Evolutionary conservation across 2,329 filamentous ascomycete species (phyloP).

Genomic region (Xylariaceae sp.): DNA sequence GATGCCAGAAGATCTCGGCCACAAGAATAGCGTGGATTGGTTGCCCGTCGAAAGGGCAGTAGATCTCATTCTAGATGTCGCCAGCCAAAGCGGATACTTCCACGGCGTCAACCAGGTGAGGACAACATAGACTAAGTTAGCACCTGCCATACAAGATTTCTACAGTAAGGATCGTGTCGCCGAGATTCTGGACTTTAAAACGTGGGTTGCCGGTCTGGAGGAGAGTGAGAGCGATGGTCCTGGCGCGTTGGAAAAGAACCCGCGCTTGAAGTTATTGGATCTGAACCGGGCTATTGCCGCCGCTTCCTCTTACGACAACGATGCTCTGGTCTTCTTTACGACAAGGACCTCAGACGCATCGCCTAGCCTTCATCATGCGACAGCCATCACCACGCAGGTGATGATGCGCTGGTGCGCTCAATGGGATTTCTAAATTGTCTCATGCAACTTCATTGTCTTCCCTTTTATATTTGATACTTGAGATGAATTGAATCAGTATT

Average conservation of each 20-base stretch:
- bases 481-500: no score
- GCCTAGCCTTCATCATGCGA: constrained; percentile 37
- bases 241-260: constrained; percentile 38
- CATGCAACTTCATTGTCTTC: no score
- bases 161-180: constrained; percentile 36
- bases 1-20: constrained; percentile 43
- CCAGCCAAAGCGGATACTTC: constrained; percentile 40
- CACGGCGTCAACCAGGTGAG: constrained; percentile 44
- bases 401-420: constrained; percentile 46
- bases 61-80: constrained; percentile 42
- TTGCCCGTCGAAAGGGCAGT: constrained; percentile 47
- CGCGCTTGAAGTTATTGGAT: constrained; percentile 43
- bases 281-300: constrained; percentile 15
- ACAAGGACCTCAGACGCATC: constrained; percentile 6
- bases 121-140: constrained; percentile 38
- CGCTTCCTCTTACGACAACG: background rate
- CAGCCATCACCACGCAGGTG: constrained; percentile 39
- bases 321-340: background rate
- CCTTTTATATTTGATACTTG: no score
- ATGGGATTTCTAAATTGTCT: constrained; percentile 36
- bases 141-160: constrained; percentile 36
- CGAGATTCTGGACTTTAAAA: constrained; percentile 36
- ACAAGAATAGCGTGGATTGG: constrained; percentile 47
- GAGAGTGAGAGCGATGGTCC: constrained; percentile 33
- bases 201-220: constrained; percentile 44